phyloP scores from a whole-genome alignment of 805 yeast species.

The Diddensiella caesifluorescens region DNA sequence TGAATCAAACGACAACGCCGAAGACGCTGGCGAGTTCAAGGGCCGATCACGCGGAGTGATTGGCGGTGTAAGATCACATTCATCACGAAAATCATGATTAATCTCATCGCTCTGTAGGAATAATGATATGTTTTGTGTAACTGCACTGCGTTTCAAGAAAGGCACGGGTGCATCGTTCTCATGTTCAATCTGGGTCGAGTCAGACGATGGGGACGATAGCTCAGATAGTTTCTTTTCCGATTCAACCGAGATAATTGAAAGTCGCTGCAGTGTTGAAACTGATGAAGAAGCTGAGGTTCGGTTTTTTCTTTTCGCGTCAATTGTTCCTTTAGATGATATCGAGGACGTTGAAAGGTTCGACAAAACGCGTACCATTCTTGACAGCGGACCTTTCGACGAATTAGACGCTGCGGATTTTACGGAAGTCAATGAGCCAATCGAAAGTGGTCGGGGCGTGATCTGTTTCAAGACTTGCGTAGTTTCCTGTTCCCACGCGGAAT shows the following conservation, averaged over 20 bases:
- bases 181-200: neutral
- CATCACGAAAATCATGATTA: neutral
- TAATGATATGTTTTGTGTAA: conserved; percentile 9
- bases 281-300: conserved; percentile 16
- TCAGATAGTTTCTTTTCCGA: too few relatives aligned
- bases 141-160: conserved; percentile 8
- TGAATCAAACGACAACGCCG: neutral
- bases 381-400: conserved; percentile 8
- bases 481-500: conserved; percentile 17
- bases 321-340: conserved; percentile 19
- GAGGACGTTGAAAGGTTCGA: conserved; percentile 19
- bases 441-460: conserved; percentile 12
- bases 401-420: neutral
- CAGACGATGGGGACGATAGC: too few relatives aligned
- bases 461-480: conserved; percentile 18
- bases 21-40: neutral
- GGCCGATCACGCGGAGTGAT: too few relatives aligned
- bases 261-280: conserved; percentile 15
- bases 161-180: neutral
- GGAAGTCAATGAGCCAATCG: conserved; percentile 6
- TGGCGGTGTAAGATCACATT: too few relatives aligned
- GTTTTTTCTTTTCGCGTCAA: conserved; percentile 11
- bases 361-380: conserved; percentile 12
- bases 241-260: conserved; percentile 9
- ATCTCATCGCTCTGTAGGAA: conserved; percentile 1